Percentiles rank a stretch among this genome's conserved stretches.
Conservation (phyloP, 768 basidiomycete genomes). For the Naganishia kalamii region DNA sequence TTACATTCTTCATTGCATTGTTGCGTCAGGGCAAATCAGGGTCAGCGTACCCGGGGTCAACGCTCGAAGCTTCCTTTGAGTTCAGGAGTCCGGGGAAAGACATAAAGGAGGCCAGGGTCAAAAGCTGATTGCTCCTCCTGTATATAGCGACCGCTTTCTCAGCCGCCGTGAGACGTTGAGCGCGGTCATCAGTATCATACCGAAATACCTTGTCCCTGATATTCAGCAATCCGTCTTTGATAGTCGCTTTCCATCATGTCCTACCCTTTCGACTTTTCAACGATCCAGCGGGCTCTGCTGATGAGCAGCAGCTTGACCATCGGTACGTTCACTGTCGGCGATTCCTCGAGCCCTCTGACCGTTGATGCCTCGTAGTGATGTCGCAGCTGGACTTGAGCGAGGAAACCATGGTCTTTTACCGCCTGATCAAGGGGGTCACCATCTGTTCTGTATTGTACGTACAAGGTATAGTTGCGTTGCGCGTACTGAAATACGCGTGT, state of each 20-base stretch:
- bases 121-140: no score
- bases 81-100: no score
- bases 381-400: conserved; percentile 24
- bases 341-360: neutral
- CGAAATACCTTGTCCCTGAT: no score
- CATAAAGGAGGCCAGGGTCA: no score
- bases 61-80: no score
- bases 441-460: conserved; percentile 16
- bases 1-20: neutral
- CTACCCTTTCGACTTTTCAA: conserved; percentile 17
- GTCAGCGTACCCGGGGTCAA: no score
- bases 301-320: conserved; percentile 24
- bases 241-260: conserved; percentile 17
- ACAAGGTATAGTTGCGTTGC: neutral
- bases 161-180: no score
- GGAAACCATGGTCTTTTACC: conserved; percentile 23
- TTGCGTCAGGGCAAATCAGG: no score
- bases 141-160: no score
- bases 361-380: conserved; percentile 14
- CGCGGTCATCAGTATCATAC: no score
- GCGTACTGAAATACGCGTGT: neutral
- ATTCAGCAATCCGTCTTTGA: no score
- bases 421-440: conserved; percentile 19
- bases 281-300: conserved; percentile 19
- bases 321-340: neutral